Evolutionary conservation across 306 rosid genomes (phyloP), one percentile per base, ranked within the genome.

Genomic region (Dryas alaskensis): DNA sequence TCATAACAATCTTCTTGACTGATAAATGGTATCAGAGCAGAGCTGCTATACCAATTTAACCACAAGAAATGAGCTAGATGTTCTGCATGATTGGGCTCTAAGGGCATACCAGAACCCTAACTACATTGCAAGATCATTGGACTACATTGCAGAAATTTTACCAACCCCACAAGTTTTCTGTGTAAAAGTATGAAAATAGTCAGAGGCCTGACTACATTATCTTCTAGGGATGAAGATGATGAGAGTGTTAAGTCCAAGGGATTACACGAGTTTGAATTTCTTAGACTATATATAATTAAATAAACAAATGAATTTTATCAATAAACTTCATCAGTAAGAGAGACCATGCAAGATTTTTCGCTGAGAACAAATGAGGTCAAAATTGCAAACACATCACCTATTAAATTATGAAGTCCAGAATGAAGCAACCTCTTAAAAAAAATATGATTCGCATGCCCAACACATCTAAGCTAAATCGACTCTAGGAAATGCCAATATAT

Each of bases 361-460:
- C 60, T 8, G 11, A 25, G 64, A 46, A 60, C 19, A 10, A 27
- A 68, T 59, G 70, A 75, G 76, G 59, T 72, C 81, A 74, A 46
- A 59, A 78, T 77, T 84, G 77, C 75, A 70, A 68, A 50, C 82
- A 73, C 50, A 78, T 65, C 78, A 63, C 82, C 84, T 73, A 70
- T 78, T 73, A 72, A 49, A 60, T 47, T 55, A 83, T 61, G 74
- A 75, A 76, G 50, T 60, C 54, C 69, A 75, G 42, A 52, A 55
- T 73, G 75, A 62, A 63, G 76, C 75, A 73, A 49, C 77, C 69
- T 43, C 49, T 68, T 53, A 75, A 76, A 81, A 81, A 51, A 79
- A 82, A 65, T 65, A 72, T 48, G 74, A 85, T 78, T 74, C 76
- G 73, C 70, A 84, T 82, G 78, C 70, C 71, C 78, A 73, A 62